Conservation (phyloP, 2,329 filamentous ascomycete genomes). For the Mollisiaceae sp. region DNA sequence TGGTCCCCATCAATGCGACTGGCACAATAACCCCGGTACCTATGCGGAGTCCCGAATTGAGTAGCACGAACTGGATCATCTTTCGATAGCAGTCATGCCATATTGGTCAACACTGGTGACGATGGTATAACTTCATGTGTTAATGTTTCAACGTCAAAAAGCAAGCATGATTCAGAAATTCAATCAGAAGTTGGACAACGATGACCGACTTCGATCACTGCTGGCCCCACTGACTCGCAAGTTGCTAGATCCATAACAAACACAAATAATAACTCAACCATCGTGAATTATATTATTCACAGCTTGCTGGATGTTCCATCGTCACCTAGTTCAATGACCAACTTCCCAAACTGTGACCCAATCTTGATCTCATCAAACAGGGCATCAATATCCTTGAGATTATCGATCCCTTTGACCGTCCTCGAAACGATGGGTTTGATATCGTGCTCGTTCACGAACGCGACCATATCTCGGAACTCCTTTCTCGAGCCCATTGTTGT, state of each 20-base stretch:
- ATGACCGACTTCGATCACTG: neutral
- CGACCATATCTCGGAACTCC: constrained; percentile 91
- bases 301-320: constrained; percentile 30
- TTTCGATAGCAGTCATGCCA: neutral
- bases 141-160: neutral
- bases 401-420: constrained; percentile 73
- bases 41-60: neutral
- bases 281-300: constrained; percentile 19
- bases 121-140: neutral
- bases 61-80: neutral
- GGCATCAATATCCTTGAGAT: constrained; percentile 77
- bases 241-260: too few species aligned
- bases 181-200: neutral
- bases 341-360: constrained; percentile 87
- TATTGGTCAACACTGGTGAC: neutral
- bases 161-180: neutral
- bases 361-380: constrained; percentile 89
- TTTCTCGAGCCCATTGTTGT: constrained; percentile 89
- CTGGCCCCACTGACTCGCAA: too few species aligned
- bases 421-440: constrained; percentile 80
- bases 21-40: neutral
- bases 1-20: neutral
- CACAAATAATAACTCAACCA: neutral
- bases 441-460: constrained; percentile 75
- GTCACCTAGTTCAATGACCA: constrained; percentile 72